Base-by-base conservation (phyloP, 2,329 filamentous ascomycete genomes). In the Colletotrichum nymphaeae region DNA sequence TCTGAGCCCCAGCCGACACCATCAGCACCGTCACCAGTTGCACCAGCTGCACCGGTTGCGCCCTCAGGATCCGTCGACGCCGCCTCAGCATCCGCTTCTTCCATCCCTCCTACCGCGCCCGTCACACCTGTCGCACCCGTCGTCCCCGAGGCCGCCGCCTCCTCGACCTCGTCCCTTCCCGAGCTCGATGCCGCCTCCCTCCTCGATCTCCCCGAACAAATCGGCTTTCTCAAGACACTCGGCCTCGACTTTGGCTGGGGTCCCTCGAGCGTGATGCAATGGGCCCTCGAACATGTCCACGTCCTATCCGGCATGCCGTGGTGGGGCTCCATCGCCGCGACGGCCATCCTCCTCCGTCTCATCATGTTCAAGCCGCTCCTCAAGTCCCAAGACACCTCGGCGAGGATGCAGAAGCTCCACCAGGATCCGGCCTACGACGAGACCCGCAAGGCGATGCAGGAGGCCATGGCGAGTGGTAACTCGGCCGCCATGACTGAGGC, bases 181-280 rank as follows among this genome's bases (percentile, higher is more conserved):
- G 78, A 81, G 69, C 76, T 83, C 57, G 82, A 83, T 74, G 80
- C 83, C 63, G 80, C 82, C 62, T 79, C 87, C 67, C 83, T 90
- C 67, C 86, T 91, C 73, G 84, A 88, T 74, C 89, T 95, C 75
- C 91, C 93, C 46, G 93, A 96, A 79, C 87, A 91, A 63, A 90
- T 97, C 72, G 97, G 97, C 75, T 98, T 95, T 79, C 86, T 99
- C 72, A 90, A 94, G 77, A 88, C 91, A 7, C 86, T 98, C 12
- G 97, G 97, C 4, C 86, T 99, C 26, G 94, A 98, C 78, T 98
- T 93, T 79, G 95, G 96, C 80, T 95, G 87, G 86, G 96, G 96
- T 19, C 90, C 94, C 5, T 94, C 95, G 0, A 85, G 92, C 4
- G 76, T 90, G 19, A 91, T 97, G 82, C 88, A 98, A 84, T 95